Conservation (phyloP, 2,329 filamentous ascomycete genomes). For the Verticillium isaacii region DNA sequence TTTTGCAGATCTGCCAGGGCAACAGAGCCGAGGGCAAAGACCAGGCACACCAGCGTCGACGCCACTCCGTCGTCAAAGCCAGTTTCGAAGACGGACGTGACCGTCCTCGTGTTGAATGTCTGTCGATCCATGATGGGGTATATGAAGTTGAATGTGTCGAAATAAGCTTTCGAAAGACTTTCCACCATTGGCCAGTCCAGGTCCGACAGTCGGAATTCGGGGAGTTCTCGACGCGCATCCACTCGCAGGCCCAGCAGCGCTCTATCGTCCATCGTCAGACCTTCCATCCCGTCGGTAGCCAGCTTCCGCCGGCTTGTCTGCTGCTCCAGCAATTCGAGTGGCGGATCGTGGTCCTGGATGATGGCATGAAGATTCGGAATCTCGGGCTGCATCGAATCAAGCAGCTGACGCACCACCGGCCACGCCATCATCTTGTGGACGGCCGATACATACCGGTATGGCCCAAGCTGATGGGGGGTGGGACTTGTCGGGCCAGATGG, state of each 20-base stretch:
- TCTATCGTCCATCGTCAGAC: not conserved
- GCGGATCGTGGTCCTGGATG: slow-evolving; percentile 4
- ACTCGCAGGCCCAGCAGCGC: not conserved
- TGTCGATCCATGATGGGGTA: slow-evolving; percentile 56
- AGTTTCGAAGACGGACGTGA: slow-evolving; percentile 38
- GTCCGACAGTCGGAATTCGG: slow-evolving; percentile 5
- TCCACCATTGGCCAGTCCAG: slow-evolving; percentile 46
- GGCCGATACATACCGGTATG: slow-evolving; percentile 7
- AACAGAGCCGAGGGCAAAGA: slow-evolving; percentile 55
- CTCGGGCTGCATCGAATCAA: slow-evolving; percentile 5
- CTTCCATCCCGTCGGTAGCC: slow-evolving; percentile 6
- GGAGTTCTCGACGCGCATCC: not conserved
- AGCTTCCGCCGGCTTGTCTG: slow-evolving; percentile 3
- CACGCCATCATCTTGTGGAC: slow-evolving; percentile 10
- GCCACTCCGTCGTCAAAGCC: slow-evolving; percentile 44
- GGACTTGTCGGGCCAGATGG: slow-evolving; percentile 4
- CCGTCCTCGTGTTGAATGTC: slow-evolving; percentile 41
- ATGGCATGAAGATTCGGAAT: slow-evolving; percentile 4
- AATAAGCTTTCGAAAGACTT: slow-evolving; percentile 48
- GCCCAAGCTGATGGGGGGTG: not conserved
- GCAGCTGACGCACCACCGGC: slow-evolving; percentile 10
- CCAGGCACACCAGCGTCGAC: slow-evolving; percentile 49
- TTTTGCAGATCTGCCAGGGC: slow-evolving; percentile 47
- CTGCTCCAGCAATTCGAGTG: slow-evolving; percentile 5
- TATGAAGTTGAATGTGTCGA: slow-evolving; percentile 54